These are phyloP conservation scores for Cryomyces minteri DNA, from an alignment of 495 filamentous ascomycete species.

Conservation along the genomic window DNA sequence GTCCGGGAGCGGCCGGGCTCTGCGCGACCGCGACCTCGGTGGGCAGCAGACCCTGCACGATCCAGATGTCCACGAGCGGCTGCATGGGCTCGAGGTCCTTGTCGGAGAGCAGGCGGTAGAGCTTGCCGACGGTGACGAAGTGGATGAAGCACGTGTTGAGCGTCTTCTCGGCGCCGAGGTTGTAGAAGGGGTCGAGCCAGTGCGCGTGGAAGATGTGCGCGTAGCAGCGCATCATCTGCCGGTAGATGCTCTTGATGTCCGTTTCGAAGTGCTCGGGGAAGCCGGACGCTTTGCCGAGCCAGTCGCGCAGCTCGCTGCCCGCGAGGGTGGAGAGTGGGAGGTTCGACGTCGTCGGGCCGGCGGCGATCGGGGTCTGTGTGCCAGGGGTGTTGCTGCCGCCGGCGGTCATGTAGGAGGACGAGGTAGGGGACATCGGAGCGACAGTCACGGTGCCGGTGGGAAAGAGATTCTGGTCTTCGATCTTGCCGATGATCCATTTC, in stretches of 20 bases:
- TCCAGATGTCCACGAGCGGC: constrained; percentile 76
- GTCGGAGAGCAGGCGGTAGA: constrained; percentile 62
- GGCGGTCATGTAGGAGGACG: constrained; percentile 2
- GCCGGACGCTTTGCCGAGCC: constrained; percentile 73
- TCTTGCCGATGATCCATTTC: constrained; percentile 80
- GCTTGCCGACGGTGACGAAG: constrained; percentile 74
- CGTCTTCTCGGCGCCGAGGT: constrained; percentile 66
- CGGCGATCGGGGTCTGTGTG: constrained; percentile 29
- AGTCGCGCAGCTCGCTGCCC: constrained; percentile 29
- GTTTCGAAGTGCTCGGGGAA: constrained; percentile 75
- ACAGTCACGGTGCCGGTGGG: constrained; percentile 32
- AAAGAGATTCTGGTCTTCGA: constrained; percentile 71
- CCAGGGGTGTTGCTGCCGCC: constrained; percentile 25
- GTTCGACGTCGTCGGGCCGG: constrained; percentile 28
- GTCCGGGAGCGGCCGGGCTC: background rate
- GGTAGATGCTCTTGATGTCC: constrained; percentile 78
- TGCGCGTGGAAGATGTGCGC: constrained; percentile 68
- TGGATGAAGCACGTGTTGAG: constrained; percentile 93
- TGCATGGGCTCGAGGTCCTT: constrained; percentile 89
- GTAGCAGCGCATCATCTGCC: constrained; percentile 95
- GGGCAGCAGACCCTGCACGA: constrained; percentile 66
- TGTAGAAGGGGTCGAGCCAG: constrained; percentile 75
- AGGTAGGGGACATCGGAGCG: background rate
- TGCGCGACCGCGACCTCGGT: background rate
- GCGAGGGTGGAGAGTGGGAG: constrained; percentile 28